Evolutionary conservation across 2,329 filamentous ascomycete genomes (phyloP), one percentile per base, ranked within the genome.

Genomic region (Nothopassalora personata): DNA sequence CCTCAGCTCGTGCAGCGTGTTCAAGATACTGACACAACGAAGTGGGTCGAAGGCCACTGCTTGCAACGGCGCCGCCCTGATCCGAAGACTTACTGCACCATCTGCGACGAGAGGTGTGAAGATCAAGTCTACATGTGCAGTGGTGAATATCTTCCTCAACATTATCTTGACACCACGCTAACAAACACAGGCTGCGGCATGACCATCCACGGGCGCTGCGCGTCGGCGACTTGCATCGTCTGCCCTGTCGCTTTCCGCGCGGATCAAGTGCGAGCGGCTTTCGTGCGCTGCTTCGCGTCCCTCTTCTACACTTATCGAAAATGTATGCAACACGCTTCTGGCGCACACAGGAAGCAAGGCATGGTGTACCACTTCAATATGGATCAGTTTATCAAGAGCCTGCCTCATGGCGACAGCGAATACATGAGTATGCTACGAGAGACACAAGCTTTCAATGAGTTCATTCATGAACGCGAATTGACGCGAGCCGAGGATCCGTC

Each of bases 21-120:
- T 7, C 80, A 80, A 50, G 90, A 93, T 69, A 91, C 89, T 0
- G 88, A 91, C 51, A 90, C 86, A 1, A 90, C 83, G 0, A 85
- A 90, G 51, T 94, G 90, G 90, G 87, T 91, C 1, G 90, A 94
- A 73, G 90, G 90, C 0, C 90, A 94, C 75, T 92, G 88, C 73
- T 83, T 94, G 75, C 83, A 86, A 60, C 88, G 84, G 79, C 79
- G 80, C 55, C 70, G 78, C 0, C 77, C 80, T 15, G 88, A 92
- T 66, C 76, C 76, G 13, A 79, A 80, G 43, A 83, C 83, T 0
- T 78, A 80, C 5, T 94, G 90, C 72, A 84, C 84, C 1, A 81
- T 93, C 51, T 94, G 90, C 69, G 88, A 91, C 49, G 90, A 93
- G 50, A 86, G 84, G 60, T 83, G 87, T 33, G 80, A 81, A 49